Percentiles rank a stretch among this genome's conserved stretches.
These are phyloP conservation scores for Puccinia brachypodii DNA, from an alignment of 1,284 basidiomycete genomes.

Conservation along the genomic window DNA sequence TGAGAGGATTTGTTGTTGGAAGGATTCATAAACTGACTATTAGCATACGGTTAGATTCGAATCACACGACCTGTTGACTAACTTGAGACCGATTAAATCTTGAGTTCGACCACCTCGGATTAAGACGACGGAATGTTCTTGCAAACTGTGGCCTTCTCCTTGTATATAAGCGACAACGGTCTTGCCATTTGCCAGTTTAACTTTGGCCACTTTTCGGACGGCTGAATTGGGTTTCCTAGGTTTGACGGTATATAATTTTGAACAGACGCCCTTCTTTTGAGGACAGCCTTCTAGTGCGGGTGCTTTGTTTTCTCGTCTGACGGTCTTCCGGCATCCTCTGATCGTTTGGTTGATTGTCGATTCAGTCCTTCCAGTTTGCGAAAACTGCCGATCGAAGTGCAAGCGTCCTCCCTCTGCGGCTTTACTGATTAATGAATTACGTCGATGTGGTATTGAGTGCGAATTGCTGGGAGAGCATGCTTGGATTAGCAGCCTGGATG, in stretches of 20 bases:
- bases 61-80: constrained; percentile 56
- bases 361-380: constrained; percentile 64
- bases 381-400: constrained; percentile 60
- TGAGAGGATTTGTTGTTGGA: constrained; percentile 56
- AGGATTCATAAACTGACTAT: background rate
- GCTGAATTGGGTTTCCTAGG: constrained; percentile 99
- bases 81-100: constrained; percentile 96
- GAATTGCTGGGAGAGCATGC: background rate
- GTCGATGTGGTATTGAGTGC: background rate
- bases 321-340: constrained; percentile 55
- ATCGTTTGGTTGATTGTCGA: constrained; percentile 81
- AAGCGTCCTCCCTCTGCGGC: background rate
- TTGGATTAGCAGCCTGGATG: background rate
- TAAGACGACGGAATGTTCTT: constrained; percentile 94
- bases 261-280: constrained; percentile 86
- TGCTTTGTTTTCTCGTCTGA: constrained; percentile 63
- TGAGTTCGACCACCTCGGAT: constrained; percentile 91
- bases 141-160: constrained; percentile 96
- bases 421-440: background rate
- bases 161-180: constrained; percentile 91
- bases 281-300: constrained; percentile 75
- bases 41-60: background rate
- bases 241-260: constrained; percentile 76
- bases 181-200: constrained; percentile 88
- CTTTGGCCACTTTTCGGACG: constrained; percentile 91